These are phyloP conservation scores for Friedmanniomyces simplex DNA, from an alignment of 495 filamentous ascomycete species.

Conservation along the genomic window DNA sequence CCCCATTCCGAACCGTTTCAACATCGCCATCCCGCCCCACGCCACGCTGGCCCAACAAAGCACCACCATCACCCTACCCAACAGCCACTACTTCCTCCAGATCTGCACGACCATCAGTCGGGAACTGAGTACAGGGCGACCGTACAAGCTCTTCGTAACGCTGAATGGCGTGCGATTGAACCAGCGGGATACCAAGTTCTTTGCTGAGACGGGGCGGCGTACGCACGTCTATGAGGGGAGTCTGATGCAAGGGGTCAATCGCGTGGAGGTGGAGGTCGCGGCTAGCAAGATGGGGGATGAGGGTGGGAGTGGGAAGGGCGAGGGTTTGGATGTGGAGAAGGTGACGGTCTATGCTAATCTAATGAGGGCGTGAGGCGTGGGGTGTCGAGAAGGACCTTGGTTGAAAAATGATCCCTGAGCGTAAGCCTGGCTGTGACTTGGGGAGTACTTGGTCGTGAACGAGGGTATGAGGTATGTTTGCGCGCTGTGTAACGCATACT, in stretches of 20 bases:
- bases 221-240: slow-evolving; percentile 31
- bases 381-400: no score
- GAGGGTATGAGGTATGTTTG: no score
- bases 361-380: slow-evolving; percentile 18
- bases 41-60: slow-evolving; percentile 54
- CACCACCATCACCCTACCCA: slow-evolving; percentile 53
- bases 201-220: slow-evolving; percentile 9
- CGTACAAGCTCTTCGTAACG: slow-evolving; percentile 54
- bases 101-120: slow-evolving; percentile 49
- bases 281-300: slow-evolving; percentile 21
- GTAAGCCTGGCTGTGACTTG: no score
- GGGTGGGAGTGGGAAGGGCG: slow-evolving; percentile 12
- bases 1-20: slow-evolving; percentile 39
- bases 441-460: no score
- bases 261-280: slow-evolving; percentile 33
- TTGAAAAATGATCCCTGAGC: no score
- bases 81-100: slow-evolving; percentile 53
- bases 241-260: slow-evolving; percentile 28
- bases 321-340: slow-evolving; percentile 32
- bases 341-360: slow-evolving; percentile 31
- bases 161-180: slow-evolving; percentile 31
- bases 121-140: slow-evolving; percentile 41
- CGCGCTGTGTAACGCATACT: no score
- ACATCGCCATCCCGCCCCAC: slow-evolving; percentile 50
- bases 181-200: slow-evolving; percentile 18